Percentiles rank a stretch among this genome's conserved stretches.
phyloP scores from a whole-genome alignment of 2,329 filamentous ascomycete genomes.

The Xylaria sp. region DNA sequence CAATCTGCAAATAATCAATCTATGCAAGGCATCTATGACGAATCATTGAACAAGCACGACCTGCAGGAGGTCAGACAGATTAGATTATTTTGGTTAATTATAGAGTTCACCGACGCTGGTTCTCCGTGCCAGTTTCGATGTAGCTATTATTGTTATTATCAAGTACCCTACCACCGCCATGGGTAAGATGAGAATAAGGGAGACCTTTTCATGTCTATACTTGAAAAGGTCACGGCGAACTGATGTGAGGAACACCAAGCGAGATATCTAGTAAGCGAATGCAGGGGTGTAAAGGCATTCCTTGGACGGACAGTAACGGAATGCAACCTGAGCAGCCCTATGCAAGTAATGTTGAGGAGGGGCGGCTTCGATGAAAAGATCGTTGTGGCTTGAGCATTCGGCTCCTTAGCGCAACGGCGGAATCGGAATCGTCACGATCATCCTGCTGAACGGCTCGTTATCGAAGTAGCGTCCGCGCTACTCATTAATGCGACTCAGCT shows the following conservation, averaged over 20 bases:
- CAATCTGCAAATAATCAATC: background rate
- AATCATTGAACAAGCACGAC: background rate
- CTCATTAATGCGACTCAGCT: conserved; percentile 18
- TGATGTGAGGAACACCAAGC: background rate
- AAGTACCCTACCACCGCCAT: background rate
- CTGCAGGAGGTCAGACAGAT: background rate
- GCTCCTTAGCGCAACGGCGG: conserved; percentile 20
- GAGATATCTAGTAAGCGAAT: background rate
- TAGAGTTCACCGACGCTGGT: background rate
- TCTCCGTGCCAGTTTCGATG: background rate
- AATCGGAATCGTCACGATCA: background rate
- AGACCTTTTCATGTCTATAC: background rate
- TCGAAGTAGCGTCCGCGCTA: conserved; percentile 10
- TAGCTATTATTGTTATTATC: background rate
- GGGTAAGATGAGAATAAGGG: background rate
- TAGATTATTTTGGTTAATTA: background rate
- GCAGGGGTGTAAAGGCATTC: conserved; percentile 21
- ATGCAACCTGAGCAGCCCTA: conserved; percentile 24
- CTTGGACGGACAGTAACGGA: background rate
- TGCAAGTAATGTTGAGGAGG: conserved; percentile 23
- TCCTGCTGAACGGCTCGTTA: background rate
- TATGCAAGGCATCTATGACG: background rate
- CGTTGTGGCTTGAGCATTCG: conserved; percentile 25
- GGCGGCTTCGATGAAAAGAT: conserved; percentile 7
- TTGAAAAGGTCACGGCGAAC: background rate